phyloP scores from a whole-genome alignment of 495 filamentous ascomycete species.

The Halenospora varia region DNA sequence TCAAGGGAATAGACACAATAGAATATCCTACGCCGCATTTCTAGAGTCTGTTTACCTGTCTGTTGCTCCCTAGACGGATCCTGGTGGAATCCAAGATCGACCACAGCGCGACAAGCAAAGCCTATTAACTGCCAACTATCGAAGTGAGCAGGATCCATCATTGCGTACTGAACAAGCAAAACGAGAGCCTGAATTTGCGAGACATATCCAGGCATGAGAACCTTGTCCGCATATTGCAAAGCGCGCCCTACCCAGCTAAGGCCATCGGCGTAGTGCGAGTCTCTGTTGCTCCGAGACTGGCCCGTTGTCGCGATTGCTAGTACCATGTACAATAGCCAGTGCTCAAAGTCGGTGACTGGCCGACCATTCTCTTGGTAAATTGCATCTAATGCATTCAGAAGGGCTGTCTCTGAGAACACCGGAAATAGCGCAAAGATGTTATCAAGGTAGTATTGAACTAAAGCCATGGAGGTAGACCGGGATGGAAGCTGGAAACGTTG shows the following conservation, averaged over 20 bases:
- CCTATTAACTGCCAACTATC: constrained; percentile 89
- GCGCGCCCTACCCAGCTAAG: constrained; percentile 65
- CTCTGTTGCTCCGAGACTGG: constrained; percentile 62
- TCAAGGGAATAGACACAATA: constrained; percentile 85
- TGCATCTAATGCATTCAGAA: constrained; percentile 73
- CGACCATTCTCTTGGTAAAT: constrained; percentile 60
- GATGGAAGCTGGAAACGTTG: constrained; percentile 58
- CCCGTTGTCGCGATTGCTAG: constrained; percentile 74
- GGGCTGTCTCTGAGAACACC: constrained; percentile 67
- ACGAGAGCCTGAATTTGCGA: constrained; percentile 80
- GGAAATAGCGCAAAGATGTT: constrained; percentile 77
- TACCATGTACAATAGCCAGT: constrained; percentile 85
- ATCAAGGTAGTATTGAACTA: constrained; percentile 79
- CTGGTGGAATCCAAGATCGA: constrained; percentile 88
- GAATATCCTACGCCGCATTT: constrained; percentile 74
- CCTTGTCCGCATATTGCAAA: constrained; percentile 69
- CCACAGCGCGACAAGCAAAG: constrained; percentile 74
- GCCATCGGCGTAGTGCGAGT: constrained; percentile 59
- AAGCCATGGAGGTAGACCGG: constrained; percentile 54
- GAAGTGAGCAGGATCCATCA: constrained; percentile 83
- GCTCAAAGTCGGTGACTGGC: constrained; percentile 65
- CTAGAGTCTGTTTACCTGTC: constrained; percentile 55
- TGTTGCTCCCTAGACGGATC: constrained; percentile 67
- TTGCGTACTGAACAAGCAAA: constrained; percentile 80
- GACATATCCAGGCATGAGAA: constrained; percentile 77